Evolutionary conservation across 1,139 yeast species (phyloP), one percentile per base, ranked within the genome.

Genomic region (Diutina neorugosa): DNA sequence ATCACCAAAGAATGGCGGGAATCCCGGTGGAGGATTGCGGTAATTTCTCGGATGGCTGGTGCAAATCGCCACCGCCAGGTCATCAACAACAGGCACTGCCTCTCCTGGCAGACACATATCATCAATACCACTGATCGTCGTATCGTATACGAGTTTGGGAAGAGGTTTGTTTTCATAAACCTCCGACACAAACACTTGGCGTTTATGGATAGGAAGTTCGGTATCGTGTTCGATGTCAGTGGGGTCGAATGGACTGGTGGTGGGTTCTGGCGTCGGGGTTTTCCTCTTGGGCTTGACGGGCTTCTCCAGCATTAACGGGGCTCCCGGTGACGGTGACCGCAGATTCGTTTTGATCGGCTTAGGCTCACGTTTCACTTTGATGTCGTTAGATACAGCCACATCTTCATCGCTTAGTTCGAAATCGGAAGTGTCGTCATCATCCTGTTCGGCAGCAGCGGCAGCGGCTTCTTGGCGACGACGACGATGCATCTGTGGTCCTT

Each of bases 231-330:
- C 61, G 27, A 74, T 69, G 55, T 70, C 71, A 8, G 65, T 61
- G 2, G 78, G 78, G 57, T 71, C 76, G 57, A 60, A 74, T 1
- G 75, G 70, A 60, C 69, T 65, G 18, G 18, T 3, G 4, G 25
- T 37, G 14, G 25, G 20, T 19, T 19, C 46, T 5, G 23, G 25
- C 8, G 21, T 41, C 25, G 46, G 25, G 16, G 46, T 19, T n/a
- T 19, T 19, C 14, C 18, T 19, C 12, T 5, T 16, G 14, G 20
- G 16, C 7, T 9, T 19, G 21, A 20, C 12, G 20, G 46, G 46
- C 14, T 20, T 18, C 14, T 18, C 16, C 46, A 43, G 46, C 23
- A 20, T 19, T 14, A 43, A 12, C 25, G 46, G 20, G 5, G 25
- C 25, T 23, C 6, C 25, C 25, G 46, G 46, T 11, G 46, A 8